phyloP scores from a whole-genome alignment of 345 rosid genomes.

The Mercurialis annua region DNA sequence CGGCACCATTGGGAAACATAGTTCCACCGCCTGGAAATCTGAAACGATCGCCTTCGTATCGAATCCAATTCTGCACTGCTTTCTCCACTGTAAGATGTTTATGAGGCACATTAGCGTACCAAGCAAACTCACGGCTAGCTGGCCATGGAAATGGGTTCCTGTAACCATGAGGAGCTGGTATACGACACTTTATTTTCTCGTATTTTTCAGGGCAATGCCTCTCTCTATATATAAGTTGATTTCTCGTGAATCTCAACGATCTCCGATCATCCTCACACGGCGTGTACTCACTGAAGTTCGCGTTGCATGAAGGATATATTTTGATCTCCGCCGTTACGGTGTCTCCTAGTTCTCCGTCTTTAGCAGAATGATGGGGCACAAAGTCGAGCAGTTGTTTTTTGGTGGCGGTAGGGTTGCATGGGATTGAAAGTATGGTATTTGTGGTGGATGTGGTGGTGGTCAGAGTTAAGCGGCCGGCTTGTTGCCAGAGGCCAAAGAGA shows the following conservation, averaged over 20 bases:
- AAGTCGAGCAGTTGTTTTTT: conserved; percentile 13
- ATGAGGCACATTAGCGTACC: conserved; percentile 52
- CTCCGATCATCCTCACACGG: conserved; percentile 44
- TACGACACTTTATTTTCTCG: conserved; percentile 25
- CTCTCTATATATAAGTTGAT: conserved; percentile 33
- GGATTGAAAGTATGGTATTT: neutral
- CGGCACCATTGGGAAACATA: conserved; percentile 52
- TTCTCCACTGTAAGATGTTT: conserved; percentile 52
- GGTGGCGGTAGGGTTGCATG: conserved; percentile 22
- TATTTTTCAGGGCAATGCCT: conserved; percentile 35
- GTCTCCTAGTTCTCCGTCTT: conserved; percentile 3
- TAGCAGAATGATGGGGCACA: conserved; percentile 12
- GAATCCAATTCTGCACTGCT: conserved; percentile 58
- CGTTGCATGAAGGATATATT: conserved; percentile 33
- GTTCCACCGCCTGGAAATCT: conserved; percentile 58
- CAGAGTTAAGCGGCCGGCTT: conserved; percentile 3
- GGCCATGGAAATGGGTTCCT: conserved; percentile 46
- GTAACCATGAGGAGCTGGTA: conserved; percentile 33
- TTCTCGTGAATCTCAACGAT: conserved; percentile 29
- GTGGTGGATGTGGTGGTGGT: conserved; percentile 5
- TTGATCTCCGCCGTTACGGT: neutral
- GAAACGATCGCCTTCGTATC: conserved; percentile 38
- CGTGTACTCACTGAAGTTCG: conserved; percentile 41
- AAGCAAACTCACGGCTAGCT: conserved; percentile 39
- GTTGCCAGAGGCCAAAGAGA: conserved; percentile 38